A percentile compares a stretch with the other conserved stretches of the same genome.
phyloP scores from a whole-genome alignment of 1,139 yeast genomes.

The Geotrichum aggregatum region DNA sequence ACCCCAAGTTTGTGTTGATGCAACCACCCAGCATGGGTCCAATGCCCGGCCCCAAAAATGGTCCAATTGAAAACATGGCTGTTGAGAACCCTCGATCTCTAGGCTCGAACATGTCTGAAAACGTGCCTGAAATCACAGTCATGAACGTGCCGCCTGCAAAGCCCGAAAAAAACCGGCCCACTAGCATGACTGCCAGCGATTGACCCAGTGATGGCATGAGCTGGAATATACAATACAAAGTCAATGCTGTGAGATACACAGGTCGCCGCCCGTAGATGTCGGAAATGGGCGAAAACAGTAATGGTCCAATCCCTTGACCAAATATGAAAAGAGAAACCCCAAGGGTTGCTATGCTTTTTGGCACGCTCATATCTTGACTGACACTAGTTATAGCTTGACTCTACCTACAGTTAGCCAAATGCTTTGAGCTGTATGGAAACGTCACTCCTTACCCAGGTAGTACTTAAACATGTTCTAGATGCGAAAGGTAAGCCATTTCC shows the following conservation, averaged over 20 bases:
- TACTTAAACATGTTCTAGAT: conserved; percentile 47
- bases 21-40: conserved; percentile 75
- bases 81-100: conserved; percentile 63
- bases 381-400: conserved; percentile 16
- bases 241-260: conserved; percentile 57
- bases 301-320: conserved; percentile 67
- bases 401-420: conserved; percentile 42
- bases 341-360: conserved; percentile 56
- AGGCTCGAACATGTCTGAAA: conserved; percentile 59
- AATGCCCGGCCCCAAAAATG: conserved; percentile 69
- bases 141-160: conserved; percentile 66
- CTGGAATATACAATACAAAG: conserved; percentile 58
- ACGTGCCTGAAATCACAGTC: conserved; percentile 69
- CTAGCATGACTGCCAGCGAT: conserved; percentile 56
- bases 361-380: conserved; percentile 46
- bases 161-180: conserved; percentile 65
- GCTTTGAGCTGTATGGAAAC: too few species aligned
- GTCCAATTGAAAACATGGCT: conserved; percentile 64
- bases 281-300: conserved; percentile 67
- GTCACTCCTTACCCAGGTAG: conserved; percentile 42
- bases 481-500: conserved; percentile 2
- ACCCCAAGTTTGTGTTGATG: conserved; percentile 50
- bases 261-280: conserved; percentile 71
- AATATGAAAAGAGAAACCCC: conserved; percentile 63
- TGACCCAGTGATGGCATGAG: conserved; percentile 63